Conservation (phyloP, 176 grass and related monocot species). For the Rhynchospora tenuis region DNA sequence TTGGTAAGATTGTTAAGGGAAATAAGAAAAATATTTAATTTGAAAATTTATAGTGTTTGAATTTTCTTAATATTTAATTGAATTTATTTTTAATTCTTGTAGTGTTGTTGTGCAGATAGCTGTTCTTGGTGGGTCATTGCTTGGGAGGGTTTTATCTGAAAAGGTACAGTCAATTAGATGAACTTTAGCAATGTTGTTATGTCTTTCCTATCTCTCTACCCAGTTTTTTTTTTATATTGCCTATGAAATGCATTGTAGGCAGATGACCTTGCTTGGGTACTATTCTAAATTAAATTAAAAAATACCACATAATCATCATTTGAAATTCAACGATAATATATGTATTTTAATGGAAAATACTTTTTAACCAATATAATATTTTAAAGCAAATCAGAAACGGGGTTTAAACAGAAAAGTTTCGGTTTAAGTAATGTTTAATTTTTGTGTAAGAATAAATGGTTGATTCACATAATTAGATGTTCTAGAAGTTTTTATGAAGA, state of each 20-base stretch:
- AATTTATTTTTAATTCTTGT: not conserved
- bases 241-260: too few relatives aligned
- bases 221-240: too few relatives aligned
- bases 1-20: conserved; percentile 47
- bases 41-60: not conserved
- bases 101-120: conserved; percentile 48
- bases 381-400: not conserved
- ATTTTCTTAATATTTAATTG: not conserved
- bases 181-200: not conserved
- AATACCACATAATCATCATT: not conserved
- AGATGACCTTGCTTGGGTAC: too few relatives aligned
- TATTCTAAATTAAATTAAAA: too few relatives aligned
- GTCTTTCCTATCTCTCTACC: not conserved
- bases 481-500: not conserved
- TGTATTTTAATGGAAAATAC: not conserved
- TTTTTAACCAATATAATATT: not conserved
- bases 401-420: not conserved
- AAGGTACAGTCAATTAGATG: conserved; percentile 42
- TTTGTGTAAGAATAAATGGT: not conserved
- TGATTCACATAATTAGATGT: not conserved
- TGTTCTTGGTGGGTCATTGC: conserved; percentile 90
- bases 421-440: not conserved
- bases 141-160: conserved; percentile 88
- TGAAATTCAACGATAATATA: not conserved
- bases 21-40: not conserved